Conservation (phyloP, 1,284 basidiomycete species). For the Puccinia hordei region DNA sequence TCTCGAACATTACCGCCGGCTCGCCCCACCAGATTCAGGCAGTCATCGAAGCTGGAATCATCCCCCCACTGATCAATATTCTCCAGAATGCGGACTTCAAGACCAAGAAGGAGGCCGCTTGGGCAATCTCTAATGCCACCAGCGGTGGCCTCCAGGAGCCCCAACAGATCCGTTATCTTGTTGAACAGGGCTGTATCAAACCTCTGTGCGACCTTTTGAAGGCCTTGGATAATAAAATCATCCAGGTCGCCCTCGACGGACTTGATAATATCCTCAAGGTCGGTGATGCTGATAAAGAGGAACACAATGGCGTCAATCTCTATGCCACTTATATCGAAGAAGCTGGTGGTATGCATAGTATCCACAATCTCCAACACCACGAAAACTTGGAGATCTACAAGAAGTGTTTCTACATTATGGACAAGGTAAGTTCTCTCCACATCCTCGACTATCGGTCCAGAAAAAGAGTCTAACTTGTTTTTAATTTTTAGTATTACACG, state of each 20-base stretch:
- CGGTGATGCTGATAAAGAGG: constrained; percentile 91
- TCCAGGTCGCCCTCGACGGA: constrained; percentile 96
- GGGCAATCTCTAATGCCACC: constrained; percentile 99
- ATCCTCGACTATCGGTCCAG: background rate
- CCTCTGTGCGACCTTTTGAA: constrained; percentile 93
- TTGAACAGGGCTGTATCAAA: constrained; percentile 96
- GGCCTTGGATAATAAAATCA: constrained; percentile 99
- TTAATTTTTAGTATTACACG: constrained; percentile 56
- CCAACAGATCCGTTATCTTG: constrained; percentile 95
- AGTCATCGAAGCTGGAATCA: constrained; percentile 72
- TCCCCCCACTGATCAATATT: constrained; percentile 97
- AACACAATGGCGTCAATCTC: constrained; percentile 80
- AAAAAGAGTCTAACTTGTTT: background rate
- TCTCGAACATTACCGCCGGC: constrained; percentile 97
- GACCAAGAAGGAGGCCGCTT: constrained; percentile 99
- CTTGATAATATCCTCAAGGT: constrained; percentile 98
- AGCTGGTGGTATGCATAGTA: constrained; percentile 83
- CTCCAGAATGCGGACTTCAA: constrained; percentile 98
- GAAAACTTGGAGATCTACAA: constrained; percentile 99
- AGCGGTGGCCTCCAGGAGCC: constrained; percentile 97
- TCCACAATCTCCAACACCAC: constrained; percentile 87
- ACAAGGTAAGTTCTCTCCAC: constrained; percentile 65
- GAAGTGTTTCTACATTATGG: constrained; percentile 99
- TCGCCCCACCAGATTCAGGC: constrained; percentile 94
- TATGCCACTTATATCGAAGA: constrained; percentile 96